Percentiles rank a stretch among this genome's conserved stretches.
phyloP scores from a whole-genome alignment of 352 stramenopile genomes.

The Pythium aquatile region DNA sequence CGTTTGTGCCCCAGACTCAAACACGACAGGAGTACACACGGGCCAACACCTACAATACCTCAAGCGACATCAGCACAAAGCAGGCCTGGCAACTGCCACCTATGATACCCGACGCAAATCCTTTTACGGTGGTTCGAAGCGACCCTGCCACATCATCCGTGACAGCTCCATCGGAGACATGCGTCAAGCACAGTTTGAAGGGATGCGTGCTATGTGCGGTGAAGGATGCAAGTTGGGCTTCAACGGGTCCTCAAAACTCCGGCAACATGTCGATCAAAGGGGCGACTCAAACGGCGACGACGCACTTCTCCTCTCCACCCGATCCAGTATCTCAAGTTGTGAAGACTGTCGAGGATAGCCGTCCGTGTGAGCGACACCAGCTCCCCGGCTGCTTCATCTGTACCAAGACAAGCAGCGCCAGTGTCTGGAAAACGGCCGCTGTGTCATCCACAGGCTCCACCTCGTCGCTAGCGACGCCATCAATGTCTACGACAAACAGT shows the following conservation, averaged over 20 bases:
- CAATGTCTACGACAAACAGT: not conserved
- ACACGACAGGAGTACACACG: not conserved
- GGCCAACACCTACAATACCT: not conserved
- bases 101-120: not conserved
- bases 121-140: not conserved
- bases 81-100: conserved; percentile 6
- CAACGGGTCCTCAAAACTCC: not conserved
- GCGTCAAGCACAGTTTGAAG: conserved; percentile 56
- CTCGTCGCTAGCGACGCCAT: not conserved
- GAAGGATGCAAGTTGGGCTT: conserved; percentile 13
- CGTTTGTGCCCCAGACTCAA: not conserved
- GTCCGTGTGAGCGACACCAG: conserved; percentile 47
- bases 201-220: conserved; percentile 64
- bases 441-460: not conserved
- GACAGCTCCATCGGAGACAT: conserved; percentile 7
- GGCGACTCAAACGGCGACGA: not conserved
- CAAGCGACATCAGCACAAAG: not conserved
- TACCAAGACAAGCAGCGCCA: conserved; percentile 21
- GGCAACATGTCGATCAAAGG: not conserved
- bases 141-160: not conserved
- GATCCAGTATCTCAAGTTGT: not conserved
- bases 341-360: conserved; percentile 4
- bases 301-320: not conserved
- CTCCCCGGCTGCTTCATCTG: conserved; percentile 70
- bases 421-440: not conserved